Evolutionary conservation across 768 basidiomycete species (phyloP), one percentile per base, ranked within the genome.

Genomic region (Mycena vitilis): DNA sequence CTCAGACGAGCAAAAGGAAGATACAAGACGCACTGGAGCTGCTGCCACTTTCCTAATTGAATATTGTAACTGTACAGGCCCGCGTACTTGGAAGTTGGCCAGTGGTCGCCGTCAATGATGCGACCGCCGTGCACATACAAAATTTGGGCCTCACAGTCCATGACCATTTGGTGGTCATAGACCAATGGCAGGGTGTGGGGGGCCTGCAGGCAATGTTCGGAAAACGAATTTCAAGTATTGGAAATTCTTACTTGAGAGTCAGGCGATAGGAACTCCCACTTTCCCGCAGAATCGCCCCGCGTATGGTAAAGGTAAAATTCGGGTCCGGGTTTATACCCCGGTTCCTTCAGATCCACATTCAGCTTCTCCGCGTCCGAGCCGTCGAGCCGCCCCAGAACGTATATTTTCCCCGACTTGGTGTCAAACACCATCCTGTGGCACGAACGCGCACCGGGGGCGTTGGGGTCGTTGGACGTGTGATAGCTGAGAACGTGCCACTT

Each of bases 361-460:
- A 76, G 70, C 54, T 77, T 76, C 36, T 73, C 70, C 40, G 81
- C 78, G 69, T 91, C 90, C 34, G 78, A 79, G 66, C 92, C 91
- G 16, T 83, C 84, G 58, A 93, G 77, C 72, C 90, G 81, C 16
- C 93, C 93, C n/a, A 94, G 78, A 1, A 94, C 74, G 75, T 92
- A 95, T 22, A 95, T 89, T 64, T 82, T 83, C 2, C 90, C 91
- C 0, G 88, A 89, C 76, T 84, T 86, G n/a, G 82, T 79, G 72
- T 94, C 92, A 73, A 92, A 94, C 20, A 87, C 88, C 90, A 94
- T 93, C 79, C 91, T 93, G 74, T 94, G 94, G 73, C 93, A 94
- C 11, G 89, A 89, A 36, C 93, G 83, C 5, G 91, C 84, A 2
- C 87, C 85, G 11, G 93, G 93, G 0, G 91, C 93, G 60, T 91